phyloP scores from a whole-genome alignment of 202 grass and related monocot genomes.

The Elaeis oleifera region DNA sequence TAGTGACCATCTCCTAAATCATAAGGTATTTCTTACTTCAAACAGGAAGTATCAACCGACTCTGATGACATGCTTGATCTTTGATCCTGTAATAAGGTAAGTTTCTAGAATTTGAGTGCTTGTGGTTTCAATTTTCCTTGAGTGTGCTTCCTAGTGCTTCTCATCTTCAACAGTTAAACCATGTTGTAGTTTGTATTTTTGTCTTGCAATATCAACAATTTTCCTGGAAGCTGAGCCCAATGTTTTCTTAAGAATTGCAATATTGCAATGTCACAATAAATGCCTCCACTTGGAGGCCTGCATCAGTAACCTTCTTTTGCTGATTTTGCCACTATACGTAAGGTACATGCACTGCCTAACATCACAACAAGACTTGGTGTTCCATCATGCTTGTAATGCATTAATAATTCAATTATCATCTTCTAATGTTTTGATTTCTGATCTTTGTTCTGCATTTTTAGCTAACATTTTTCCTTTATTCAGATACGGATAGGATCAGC shows the following conservation, averaged over 20 bases:
- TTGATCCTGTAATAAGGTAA: constrained; percentile 90
- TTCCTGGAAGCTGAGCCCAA: background rate
- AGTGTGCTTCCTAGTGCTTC: no score
- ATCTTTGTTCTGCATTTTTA: constrained; percentile 1
- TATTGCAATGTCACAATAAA: no score
- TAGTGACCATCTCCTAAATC: constrained; percentile 11
- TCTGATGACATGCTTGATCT: constrained; percentile 90
- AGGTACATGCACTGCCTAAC: no score
- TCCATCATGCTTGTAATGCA: no score
- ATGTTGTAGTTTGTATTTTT: no score
- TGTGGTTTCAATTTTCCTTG: background rate
- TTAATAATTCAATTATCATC: no score
- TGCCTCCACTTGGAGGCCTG: no score
- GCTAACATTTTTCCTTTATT: constrained; percentile 7
- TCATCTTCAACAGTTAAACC: no score
- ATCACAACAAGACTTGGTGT: no score
- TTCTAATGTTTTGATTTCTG: background rate
- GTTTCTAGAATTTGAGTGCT: constrained; percentile 1
- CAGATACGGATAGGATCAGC: constrained; percentile 77
- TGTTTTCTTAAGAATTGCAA: background rate
- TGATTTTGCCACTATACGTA: no score
- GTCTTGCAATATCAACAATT: no score
- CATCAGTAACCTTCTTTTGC: no score
- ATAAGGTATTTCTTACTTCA: constrained; percentile 22
- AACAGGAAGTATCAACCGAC: constrained; percentile 81